phyloP scores from a whole-genome alignment of 805 yeast species.

The Candida manassasensis region DNA sequence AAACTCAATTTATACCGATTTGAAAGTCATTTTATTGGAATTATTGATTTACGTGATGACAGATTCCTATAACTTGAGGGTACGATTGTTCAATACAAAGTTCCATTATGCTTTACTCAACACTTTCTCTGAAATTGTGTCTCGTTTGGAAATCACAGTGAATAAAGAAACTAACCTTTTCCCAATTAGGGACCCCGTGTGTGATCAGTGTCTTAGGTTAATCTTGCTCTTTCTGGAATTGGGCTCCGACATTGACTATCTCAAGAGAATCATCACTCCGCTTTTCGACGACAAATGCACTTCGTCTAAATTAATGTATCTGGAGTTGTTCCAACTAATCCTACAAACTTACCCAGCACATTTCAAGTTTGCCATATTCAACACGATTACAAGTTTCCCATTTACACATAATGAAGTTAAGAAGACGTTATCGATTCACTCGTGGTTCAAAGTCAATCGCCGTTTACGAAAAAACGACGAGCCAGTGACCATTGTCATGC shows the following conservation, averaged over 20 bases:
- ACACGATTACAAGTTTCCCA: constrained; percentile 12
- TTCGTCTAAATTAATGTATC: constrained; percentile 12
- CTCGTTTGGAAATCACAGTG: not conserved
- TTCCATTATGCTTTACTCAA: constrained; percentile 1
- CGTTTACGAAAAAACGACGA: constrained; percentile 11
- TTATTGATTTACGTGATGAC: constrained; percentile 19
- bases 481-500: constrained; percentile 18
- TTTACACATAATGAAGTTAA: constrained; percentile 8
- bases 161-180: not conserved
- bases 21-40: constrained; percentile 26
- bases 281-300: constrained; percentile 8
- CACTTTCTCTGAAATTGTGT: not conserved
- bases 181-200: constrained; percentile 9
- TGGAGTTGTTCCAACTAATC: constrained; percentile 20
- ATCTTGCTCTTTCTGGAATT: constrained; percentile 25
- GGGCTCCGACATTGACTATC: constrained; percentile 25
- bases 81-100: constrained; percentile 14
- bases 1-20: constrained; percentile 20
- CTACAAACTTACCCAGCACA: constrained; percentile 21
- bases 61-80: constrained; percentile 19
- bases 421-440: constrained; percentile 30
- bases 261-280: constrained; percentile 18
- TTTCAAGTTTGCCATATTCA: constrained; percentile 26
- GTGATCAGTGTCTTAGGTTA: constrained; percentile 20
- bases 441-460: constrained; percentile 35